phyloP scores from a whole-genome alignment of 176 grass and related monocot species.

The Hsuehochloa calcarea region DNA sequence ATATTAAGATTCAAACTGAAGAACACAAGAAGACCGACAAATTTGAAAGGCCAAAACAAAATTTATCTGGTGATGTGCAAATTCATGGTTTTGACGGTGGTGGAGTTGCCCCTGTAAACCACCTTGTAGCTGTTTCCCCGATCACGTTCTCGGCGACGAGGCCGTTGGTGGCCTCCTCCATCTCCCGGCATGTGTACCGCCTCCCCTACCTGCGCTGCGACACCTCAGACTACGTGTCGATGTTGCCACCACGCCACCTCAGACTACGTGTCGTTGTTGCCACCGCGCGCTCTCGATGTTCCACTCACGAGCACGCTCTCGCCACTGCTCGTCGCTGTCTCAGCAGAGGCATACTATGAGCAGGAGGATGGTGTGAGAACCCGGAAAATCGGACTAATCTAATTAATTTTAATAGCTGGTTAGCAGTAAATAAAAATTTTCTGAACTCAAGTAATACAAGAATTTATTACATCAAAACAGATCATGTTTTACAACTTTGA shows the following conservation, averaged over 20 bases:
- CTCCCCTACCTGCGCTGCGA: slow-evolving; percentile 70
- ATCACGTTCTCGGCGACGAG: slow-evolving; percentile 62
- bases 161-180: slow-evolving; percentile 62
- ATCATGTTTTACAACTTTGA: too few species aligned
- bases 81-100: slow-evolving; percentile 74
- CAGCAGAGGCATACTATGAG: not conserved
- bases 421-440: too few species aligned
- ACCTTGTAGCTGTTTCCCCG: slow-evolving; percentile 76
- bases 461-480: too few species aligned
- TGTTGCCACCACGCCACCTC: slow-evolving; percentile 20
- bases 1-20: too few species aligned
- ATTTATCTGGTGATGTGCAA: slow-evolving; percentile 77
- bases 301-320: slow-evolving; percentile 15
- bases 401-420: too few species aligned
- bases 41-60: not conserved
- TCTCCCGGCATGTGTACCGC: slow-evolving; percentile 59
- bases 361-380: too few species aligned
- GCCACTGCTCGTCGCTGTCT: not conserved
- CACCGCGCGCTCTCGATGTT: not conserved
- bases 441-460: too few species aligned
- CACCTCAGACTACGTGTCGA: slow-evolving; percentile 40
- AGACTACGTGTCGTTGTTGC: slow-evolving; percentile 13
- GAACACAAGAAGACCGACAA: not conserved
- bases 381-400: too few species aligned
- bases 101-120: slow-evolving; percentile 66